These are phyloP conservation scores for Glebionis coronaria DNA, from an alignment of 129 eudicot genomes.

Conservation along the genomic window DNA sequence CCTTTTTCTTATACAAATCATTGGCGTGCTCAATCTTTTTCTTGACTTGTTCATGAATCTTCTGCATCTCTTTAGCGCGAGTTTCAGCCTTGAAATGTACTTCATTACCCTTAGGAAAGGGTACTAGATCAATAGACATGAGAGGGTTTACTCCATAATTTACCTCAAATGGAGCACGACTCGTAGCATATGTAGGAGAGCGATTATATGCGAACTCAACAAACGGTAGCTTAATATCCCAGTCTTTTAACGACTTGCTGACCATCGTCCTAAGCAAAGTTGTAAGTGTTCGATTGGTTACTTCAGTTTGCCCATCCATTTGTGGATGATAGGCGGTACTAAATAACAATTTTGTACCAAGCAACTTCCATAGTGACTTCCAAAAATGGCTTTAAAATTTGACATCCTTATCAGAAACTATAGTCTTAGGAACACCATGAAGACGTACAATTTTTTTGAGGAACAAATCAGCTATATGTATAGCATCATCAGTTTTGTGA, in stretches of 20 bases:
- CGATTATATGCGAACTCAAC: neutral
- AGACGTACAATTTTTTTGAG: neutral
- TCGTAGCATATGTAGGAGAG: constrained; percentile 2
- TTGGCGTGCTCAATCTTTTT: too few species aligned
- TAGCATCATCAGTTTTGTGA: neutral
- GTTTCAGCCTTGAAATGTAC: neutral
- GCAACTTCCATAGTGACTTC: neutral
- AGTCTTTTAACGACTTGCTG: constrained; percentile 7
- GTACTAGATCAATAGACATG: neutral
- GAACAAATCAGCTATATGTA: neutral
- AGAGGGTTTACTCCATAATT: constrained; percentile 11
- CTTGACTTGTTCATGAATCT: too few species aligned
- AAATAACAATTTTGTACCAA: neutral
- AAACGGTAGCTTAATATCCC: neutral
- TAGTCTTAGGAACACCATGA: constrained; percentile 2
- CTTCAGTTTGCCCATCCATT: constrained; percentile 7
- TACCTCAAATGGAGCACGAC: neutral
- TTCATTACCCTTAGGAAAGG: neutral
- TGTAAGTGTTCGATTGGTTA: constrained; percentile 2
- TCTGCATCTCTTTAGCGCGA: neutral
- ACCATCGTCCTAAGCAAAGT: constrained; percentile 3
- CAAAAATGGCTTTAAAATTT: neutral
- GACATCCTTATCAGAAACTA: neutral
- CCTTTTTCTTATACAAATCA: too few species aligned
- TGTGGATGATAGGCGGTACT: neutral